Evolutionary conservation across 2,329 filamentous ascomycete genomes (phyloP).

Genomic region (Thielaviopsis musarum): DNA sequence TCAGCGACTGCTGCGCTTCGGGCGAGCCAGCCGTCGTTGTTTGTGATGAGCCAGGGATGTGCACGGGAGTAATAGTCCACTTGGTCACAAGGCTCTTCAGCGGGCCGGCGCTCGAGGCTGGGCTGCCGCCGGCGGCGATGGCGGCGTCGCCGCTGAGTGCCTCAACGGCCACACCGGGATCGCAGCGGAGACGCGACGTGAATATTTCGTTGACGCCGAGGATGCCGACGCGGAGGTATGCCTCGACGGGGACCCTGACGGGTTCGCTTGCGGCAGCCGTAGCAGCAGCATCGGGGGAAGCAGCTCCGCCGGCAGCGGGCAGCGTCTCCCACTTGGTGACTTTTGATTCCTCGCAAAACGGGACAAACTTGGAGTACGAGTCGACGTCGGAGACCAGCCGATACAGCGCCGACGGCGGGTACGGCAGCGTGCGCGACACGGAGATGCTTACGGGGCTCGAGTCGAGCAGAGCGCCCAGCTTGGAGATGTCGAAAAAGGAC

Average conservation of each 20-base stretch:
- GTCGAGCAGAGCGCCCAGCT: slow-evolving; percentile 16
- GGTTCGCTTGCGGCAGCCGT: slow-evolving; percentile 9
- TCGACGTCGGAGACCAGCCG: slow-evolving; percentile 75
- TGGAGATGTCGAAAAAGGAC: slow-evolving; percentile 20
- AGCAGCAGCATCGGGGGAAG: slow-evolving; percentile 26
- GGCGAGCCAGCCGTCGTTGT: slow-evolving; percentile 12
- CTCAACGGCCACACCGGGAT: slow-evolving; percentile 56
- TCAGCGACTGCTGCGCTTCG: slow-evolving; percentile 38
- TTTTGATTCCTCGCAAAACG: slow-evolving; percentile 63
- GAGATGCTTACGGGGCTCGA: slow-evolving; percentile 42
- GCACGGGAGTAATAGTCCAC: slow-evolving; percentile 44
- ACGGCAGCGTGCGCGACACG: slow-evolving; percentile 61
- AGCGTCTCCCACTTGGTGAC: slow-evolving; percentile 49
- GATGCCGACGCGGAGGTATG: slow-evolving; percentile 72
- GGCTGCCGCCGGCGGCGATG: slow-evolving; percentile 19
- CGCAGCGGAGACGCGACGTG: slow-evolving; percentile 61
- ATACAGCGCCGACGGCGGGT: slow-evolving; percentile 56
- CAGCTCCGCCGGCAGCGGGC: slow-evolving; percentile 25
- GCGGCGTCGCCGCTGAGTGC: slow-evolving; percentile 49
- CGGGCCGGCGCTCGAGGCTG: slow-evolving; percentile 25
- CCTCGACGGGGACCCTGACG: slow-evolving; percentile 51
- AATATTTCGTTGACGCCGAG: slow-evolving; percentile 71
- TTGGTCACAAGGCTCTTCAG: slow-evolving; percentile 53
- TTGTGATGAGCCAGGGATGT: slow-evolving; percentile 16
- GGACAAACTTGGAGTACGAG: slow-evolving; percentile 74